Base-by-base conservation (phyloP, 2,329 filamentous ascomycete species). In the Hypoxylon sp. region DNA sequence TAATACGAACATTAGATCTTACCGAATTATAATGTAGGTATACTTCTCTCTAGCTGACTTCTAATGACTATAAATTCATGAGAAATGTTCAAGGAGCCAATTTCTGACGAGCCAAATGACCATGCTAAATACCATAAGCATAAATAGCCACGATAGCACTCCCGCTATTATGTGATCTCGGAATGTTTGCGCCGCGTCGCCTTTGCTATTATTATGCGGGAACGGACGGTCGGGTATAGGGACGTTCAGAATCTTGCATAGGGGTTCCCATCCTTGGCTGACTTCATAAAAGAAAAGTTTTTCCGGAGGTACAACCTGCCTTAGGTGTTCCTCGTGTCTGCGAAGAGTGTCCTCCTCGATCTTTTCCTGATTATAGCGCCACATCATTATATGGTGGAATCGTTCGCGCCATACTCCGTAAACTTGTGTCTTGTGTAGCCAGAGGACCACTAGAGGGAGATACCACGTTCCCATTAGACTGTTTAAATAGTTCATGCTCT, bases 201-300 rank as follows among this genome's bases (percentile, higher is more conserved):
- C 65, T 67, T 77, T 75, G 68, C 73, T 75, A 68, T 80, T 80
- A 65, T 79, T 79, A 62, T 80, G 78, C 8, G 78, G 78, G 63
- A 80, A 80, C 19, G 77, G 78, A 17, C 69, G 57, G 54, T 80
- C 74, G 2, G 79, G 77, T 31, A 79, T 64, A 6, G 78, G 77
- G n/a, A 78, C 72, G 64, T 76, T 69, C 39, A 80, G 73, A 54
- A 79, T 79, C 61, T 74, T 74, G 71, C 77, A 80, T 31, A 80
- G 69, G 5, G 77, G 78, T 53, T 75, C 78, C 77, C 78, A 80
- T 8, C 77, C 78, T 24, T 80, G 73, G 67, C 75, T 76, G 32
- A 80, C 77, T 32, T 78, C 71, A 63, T 80, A 80, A 69, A 76
- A 79, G 69, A 77, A 76, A 2, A 80, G 68, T 68, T 77, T 78